phyloP scores from a whole-genome alignment of 306 rosid species.

The Vigna radiata region DNA sequence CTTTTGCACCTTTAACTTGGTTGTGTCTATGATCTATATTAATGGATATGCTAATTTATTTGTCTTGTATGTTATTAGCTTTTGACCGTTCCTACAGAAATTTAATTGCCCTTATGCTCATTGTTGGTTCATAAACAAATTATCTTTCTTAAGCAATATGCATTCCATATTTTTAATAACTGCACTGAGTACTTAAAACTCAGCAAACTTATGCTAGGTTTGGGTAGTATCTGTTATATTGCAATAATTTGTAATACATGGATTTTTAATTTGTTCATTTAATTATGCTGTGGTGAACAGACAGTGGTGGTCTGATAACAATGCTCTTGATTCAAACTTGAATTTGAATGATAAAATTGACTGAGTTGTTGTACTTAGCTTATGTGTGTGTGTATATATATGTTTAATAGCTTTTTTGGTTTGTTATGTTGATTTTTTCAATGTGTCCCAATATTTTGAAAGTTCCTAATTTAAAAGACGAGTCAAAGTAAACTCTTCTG shows the following conservation, averaged over 20 bases:
- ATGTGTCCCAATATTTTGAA: too few species aligned
- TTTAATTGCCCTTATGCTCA: constrained; percentile 16
- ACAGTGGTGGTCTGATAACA: too few species aligned
- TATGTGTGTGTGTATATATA: too few species aligned
- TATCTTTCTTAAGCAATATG: constrained; percentile 4
- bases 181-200: constrained; percentile 4
- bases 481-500: too few species aligned
- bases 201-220: constrained; percentile 24
- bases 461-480: too few species aligned
- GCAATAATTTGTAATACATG: not conserved
- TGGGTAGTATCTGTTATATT: not conserved
- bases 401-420: too few species aligned
- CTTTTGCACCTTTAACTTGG: constrained; percentile 37
- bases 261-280: not conserved
- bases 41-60: constrained; percentile 22
- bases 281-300: not conserved
- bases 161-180: constrained; percentile 9
- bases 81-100: constrained; percentile 14
- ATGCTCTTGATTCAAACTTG: too few species aligned
- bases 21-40: constrained; percentile 25
- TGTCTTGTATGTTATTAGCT: constrained; percentile 27
- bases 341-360: too few species aligned
- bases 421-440: too few species aligned
- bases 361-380: too few species aligned
- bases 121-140: not conserved